phyloP scores from a whole-genome alignment of 352 stramenopile species.

The Globisporangium irregulare region DNA sequence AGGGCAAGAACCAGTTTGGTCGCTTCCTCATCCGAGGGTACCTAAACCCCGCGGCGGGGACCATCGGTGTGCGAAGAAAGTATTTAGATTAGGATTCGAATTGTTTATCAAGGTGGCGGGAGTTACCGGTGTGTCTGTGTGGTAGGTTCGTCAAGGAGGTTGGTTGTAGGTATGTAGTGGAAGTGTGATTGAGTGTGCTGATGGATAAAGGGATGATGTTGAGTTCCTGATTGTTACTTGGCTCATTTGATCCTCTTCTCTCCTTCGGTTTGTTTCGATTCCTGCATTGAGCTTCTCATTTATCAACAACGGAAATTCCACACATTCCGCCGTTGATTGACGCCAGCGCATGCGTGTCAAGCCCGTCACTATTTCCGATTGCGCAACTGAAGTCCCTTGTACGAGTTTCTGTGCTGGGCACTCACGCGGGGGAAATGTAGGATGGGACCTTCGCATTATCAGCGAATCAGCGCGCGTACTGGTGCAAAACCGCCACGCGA shows the following conservation, averaged over 20 bases:
- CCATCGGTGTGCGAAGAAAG: slow-evolving; percentile 47
- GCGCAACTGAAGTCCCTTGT: background rate
- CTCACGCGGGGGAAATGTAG: background rate
- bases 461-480: slow-evolving; percentile 9
- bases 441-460: background rate
- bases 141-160: background rate
- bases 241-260: background rate
- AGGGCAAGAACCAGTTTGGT: slow-evolving; percentile 62
- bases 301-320: background rate
- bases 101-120: background rate
- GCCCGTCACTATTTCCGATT: slow-evolving; percentile 3
- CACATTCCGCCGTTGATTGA: slow-evolving; percentile 6
- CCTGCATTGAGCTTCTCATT: background rate
- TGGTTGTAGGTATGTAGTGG: background rate
- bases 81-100: slow-evolving; percentile 42
- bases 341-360: background rate
- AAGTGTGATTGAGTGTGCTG: background rate
- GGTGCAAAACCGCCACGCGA: background rate
- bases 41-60: slow-evolving; percentile 38
- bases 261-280: background rate
- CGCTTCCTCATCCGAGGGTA: slow-evolving; percentile 72
- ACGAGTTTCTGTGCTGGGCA: background rate
- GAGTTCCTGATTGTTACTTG: background rate
- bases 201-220: background rate
- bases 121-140: background rate